phyloP scores from a whole-genome alignment of 2,329 filamentous ascomycete species.

The Ascochyta viciae-villosae region DNA sequence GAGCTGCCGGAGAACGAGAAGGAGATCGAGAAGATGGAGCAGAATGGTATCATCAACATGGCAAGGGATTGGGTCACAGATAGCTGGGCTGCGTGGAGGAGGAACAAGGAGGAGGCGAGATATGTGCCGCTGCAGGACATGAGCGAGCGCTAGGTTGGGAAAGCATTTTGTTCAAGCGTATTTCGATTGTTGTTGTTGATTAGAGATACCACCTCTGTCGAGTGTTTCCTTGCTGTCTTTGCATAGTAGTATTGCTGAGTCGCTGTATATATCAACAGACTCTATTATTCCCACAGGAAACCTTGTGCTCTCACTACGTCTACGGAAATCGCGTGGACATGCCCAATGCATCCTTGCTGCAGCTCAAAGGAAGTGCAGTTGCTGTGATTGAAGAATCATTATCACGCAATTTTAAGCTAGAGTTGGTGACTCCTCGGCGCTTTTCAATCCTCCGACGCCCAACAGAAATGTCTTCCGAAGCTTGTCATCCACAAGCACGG shows the following conservation, averaged over 20 bases:
- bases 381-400: not conserved
- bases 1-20: slow-evolving; percentile 37
- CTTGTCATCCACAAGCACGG: slow-evolving; percentile 20
- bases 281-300: no score
- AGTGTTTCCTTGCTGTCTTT: slow-evolving; percentile 1
- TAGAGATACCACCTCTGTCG: slow-evolving; percentile 11
- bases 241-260: not conserved
- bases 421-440: slow-evolving; percentile 11
- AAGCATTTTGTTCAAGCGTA: not conserved
- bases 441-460: slow-evolving; percentile 9
- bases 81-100: slow-evolving; percentile 43
- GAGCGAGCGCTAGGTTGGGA: slow-evolving; percentile 36
- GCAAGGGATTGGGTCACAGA: slow-evolving; percentile 40
- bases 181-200: slow-evolving; percentile 2
- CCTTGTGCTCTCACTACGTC: no score
- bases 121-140: slow-evolving; percentile 57
- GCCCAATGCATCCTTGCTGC: no score
- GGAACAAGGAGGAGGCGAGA: slow-evolving; percentile 49
- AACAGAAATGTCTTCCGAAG: slow-evolving; percentile 19
- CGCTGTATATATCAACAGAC: no score
- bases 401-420: slow-evolving; percentile 4
- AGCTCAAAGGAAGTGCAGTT: not conserved
- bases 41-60: slow-evolving; percentile 30
- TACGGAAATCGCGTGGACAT: no score
- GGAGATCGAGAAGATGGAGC: slow-evolving; percentile 31